A percentile compares a stretch with the other conserved stretches of the same genome.
Evolutionary conservation across 2,329 filamentous ascomycete genomes (phyloP).

Genomic region (Cladophialophora immunda): DNA sequence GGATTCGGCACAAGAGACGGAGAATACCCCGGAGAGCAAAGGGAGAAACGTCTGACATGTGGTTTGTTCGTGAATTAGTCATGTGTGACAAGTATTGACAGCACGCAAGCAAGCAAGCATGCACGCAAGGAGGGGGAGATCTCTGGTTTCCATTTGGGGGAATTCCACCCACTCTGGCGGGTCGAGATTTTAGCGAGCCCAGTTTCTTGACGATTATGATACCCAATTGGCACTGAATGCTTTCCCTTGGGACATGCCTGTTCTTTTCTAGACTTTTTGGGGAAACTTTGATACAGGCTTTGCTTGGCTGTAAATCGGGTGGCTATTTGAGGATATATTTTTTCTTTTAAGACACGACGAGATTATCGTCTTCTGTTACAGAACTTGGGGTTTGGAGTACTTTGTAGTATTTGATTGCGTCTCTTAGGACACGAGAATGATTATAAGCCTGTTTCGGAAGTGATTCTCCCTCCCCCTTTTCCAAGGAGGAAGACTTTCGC

Average conservation of each 20-base stretch:
- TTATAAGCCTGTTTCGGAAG: no score
- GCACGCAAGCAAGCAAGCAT: not conserved
- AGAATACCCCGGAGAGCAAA: not conserved
- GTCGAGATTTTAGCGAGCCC: constrained; percentile 2
- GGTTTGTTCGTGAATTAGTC: not conserved
- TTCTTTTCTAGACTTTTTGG: not conserved
- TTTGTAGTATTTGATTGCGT: no score
- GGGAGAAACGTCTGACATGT: not conserved
- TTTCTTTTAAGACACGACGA: no score
- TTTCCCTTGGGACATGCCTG: not conserved
- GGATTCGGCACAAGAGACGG: not conserved
- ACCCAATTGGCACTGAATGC: constrained; percentile 1
- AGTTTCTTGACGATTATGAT: constrained; percentile 4
- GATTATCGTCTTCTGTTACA: no score
- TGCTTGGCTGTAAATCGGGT: not conserved
- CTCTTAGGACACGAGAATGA: no score
- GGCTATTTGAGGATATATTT: no score
- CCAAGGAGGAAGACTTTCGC: no score
- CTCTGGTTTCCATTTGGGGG: not conserved
- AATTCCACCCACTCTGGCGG: not conserved
- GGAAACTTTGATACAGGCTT: not conserved
- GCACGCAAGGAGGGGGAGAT: not conserved
- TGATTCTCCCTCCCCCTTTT: no score
- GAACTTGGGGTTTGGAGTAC: no score
- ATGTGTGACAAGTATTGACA: not conserved